Evolutionary conservation across 768 basidiomycete species (phyloP), one percentile per base, ranked within the genome.

Genomic region (Cyclocybe cylindracea): DNA sequence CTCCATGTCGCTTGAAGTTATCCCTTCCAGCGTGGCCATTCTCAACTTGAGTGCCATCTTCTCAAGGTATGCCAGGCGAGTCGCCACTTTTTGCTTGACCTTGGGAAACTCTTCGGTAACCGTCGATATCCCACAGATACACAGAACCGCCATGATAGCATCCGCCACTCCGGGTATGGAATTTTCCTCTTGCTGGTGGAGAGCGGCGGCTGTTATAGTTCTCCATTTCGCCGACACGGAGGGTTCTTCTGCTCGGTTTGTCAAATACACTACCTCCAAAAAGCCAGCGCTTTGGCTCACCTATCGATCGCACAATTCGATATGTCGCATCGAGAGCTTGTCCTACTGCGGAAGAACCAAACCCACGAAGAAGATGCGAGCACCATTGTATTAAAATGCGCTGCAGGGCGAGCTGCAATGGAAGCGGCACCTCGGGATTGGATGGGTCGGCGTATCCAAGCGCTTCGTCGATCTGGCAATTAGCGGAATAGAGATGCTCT

Each of bases 1-100:
- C n/a, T 56, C 55, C 42, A 52, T 37, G 41, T 56, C 55, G 31
- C 37, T 39, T 19, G 55, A 56, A 16, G 50, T 44, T 8, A 52
- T 45, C 9, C 55, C 50, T 10, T 38, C 33, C 4, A 44, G 41
- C 16, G 48, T 44, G 11, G 38, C 38, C 6, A 19, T 10, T 19
- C 39, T 38, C 11, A 56, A 46, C 10, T 40, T 42, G 10, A 51
- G 18, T 9, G 49, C 19, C 14, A 44, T 45, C 31, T 45, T 48
- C 41, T 52, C 37, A 16, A 48, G 7, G 40, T 10, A 11, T 8
- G 10, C 10, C 4, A 48, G 29, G 46, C 52, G 29, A 18, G 42
- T 39, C 11, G 6, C 24, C 2, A 56, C 14, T 29, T 52, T 52
- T 19, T 48, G 18, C 24, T 13, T 19, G 1, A 41, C 11, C 5